Base-by-base conservation (phyloP, 345 rosid genomes). In the Psidium friedrichsthalianum region DNA sequence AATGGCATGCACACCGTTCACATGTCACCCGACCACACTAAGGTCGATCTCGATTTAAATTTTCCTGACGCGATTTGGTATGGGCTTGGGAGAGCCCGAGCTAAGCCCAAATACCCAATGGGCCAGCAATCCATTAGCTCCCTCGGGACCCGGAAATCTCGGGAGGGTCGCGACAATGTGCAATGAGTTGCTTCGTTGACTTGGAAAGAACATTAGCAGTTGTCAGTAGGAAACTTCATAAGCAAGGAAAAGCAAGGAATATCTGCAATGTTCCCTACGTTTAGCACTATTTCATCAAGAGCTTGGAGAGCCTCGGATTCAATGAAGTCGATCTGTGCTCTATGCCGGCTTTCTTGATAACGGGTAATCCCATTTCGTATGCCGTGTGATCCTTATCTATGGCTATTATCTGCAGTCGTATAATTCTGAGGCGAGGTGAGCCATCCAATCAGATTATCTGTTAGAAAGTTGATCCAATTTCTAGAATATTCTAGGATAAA, bases 271-370 rank as follows among this genome's bases (percentile, higher is more conserved):
- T 49, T 13, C 6, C 88, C 87, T 87, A 86, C 92, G 57, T 88
- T 56, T 86, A 85, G 18, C 18, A 90, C 20, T 15, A 90, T 86
- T 42, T 84, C 74, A 54, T 91, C 91, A 6, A 91, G 89, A 58
- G 83, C 83, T 13, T 92, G 85, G 5, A 88, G 81, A n/a, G 91
- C 93, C 53, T 86, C 44, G 3, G 91, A 87, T 82, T 92, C 89
- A 7, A 86, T 47, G 85, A 88, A 91, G 85, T 90, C 76, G 42
- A 92, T 90, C 82, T 91, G 88, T 86, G 91, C 20, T 89, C 93
- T 18, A 91, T 90, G 7, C 90, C 89, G 42, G 91, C 92, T 74
- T 90, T 90, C 51, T 64, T 74, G 51, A 92, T 85, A 25, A 91
- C n/a, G 12, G 91, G 90, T 8, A 90, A 74, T 10, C 92, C 94